Conservation (phyloP, 257 asterid species). For the Datura wrightii region DNA sequence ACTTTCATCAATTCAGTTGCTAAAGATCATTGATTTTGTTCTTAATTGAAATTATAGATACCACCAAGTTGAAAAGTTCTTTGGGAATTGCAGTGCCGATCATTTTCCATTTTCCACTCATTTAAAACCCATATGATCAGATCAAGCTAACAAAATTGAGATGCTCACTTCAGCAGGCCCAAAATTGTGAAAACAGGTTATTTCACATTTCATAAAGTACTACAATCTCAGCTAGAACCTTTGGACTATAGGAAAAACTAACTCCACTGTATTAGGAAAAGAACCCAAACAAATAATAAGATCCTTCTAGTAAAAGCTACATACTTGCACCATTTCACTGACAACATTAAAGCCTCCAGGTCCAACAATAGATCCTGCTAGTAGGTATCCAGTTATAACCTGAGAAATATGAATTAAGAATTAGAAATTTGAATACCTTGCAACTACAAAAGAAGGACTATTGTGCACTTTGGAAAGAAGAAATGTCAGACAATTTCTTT, state of each 20-base stretch:
- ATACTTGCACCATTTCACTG: slow-evolving; percentile 98
- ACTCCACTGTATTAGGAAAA: background rate
- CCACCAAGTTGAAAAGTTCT: background rate
- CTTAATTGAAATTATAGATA: slow-evolving; percentile 7
- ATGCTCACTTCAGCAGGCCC: background rate
- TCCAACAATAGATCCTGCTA: slow-evolving; percentile 99
- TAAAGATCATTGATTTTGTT: background rate
- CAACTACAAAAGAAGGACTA: background rate
- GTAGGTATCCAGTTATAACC: slow-evolving; percentile 95
- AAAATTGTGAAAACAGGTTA: background rate
- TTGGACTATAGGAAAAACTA: background rate
- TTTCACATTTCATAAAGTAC: slow-evolving; percentile 11
- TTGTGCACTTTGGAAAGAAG: slow-evolving; percentile 6
- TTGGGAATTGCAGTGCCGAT: background rate
- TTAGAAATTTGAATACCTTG: slow-evolving; percentile 32
- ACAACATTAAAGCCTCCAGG: slow-evolving; percentile 96
- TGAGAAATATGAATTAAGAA: slow-evolving; percentile 46
- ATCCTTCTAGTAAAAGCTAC: slow-evolving; percentile 37
- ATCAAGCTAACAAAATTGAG: background rate
- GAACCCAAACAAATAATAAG: background rate
- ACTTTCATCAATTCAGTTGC: background rate
- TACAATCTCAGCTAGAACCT: background rate
- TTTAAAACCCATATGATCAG: background rate
- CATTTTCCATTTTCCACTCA: slow-evolving; percentile 17
- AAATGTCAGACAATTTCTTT: background rate